Evolutionary conservation across 2,329 filamentous ascomycete genomes (phyloP), one percentile per base, ranked within the genome.

Genomic region (Colletotrichum nymphaeae): DNA sequence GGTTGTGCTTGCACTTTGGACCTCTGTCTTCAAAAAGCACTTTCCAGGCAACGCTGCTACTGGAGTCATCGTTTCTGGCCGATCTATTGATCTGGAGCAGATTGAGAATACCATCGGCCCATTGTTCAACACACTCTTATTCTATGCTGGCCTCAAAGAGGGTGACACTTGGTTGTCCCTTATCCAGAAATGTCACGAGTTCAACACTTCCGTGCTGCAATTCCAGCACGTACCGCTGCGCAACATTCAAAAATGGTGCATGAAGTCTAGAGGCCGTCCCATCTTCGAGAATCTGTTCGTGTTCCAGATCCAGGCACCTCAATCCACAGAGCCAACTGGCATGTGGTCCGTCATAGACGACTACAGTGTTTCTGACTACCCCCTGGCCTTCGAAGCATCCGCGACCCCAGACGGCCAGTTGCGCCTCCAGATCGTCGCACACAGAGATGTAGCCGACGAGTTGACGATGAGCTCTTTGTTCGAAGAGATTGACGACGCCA

Each of bases 41-140:
- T 83, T 88, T 32, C 79, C 82, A 3, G 79, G 82, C 19, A 81
- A 86, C 7, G 82, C 89, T 1, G 89, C 90, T 0, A 85, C 95
- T 16, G 96, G 96, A 1, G 84, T 97, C 24, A 88, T 98, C 14
- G 88, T 94, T 0, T 97, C 95, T 7, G 96, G 95, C 1, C 89
- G 95, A 72, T 89, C 91, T 0, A 89, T 97, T 5, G 89, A 93
- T 56, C 83, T 95, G 14, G 87, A 92, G 8, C 86, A 86, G 2
- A 88, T 92, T 2, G 93, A 95, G 59, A 79, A 86, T 26, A 89
- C 94, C 1, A 88, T 97, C 55, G 96, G 95, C 0, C 95, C 96
- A 0, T 84, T 98, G 24, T 97, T 98, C 87, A 98, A 98, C 79
- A 98, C 95, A 0, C 85, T 98, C 1, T 95, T 95, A 0, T 95